These are phyloP conservation scores for Selenicereus undatus DNA, from an alignment of 148 eudicot genomes.

Conservation along the genomic window DNA sequence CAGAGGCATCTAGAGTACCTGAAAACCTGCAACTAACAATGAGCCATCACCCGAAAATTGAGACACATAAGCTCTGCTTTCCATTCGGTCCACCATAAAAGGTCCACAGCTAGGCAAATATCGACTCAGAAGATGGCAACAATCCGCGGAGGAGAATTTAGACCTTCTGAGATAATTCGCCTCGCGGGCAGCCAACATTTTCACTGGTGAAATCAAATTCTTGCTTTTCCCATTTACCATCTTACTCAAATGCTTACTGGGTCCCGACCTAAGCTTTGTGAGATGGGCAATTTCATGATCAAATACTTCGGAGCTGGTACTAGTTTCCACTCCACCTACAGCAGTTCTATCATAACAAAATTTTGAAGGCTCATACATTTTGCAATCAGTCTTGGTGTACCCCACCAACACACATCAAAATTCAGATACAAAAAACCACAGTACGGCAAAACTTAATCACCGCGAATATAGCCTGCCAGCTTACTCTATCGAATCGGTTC, in stretches of 20 bases:
- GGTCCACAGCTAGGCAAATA: constrained; percentile 80
- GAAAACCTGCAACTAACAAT: constrained; percentile 78
- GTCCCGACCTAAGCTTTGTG: constrained; percentile 68
- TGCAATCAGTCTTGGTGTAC: not conserved
- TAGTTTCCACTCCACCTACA: constrained; percentile 22
- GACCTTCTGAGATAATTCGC: constrained; percentile 67
- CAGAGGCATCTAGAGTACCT: constrained; percentile 39
- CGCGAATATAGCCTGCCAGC: not conserved
- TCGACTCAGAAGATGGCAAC: constrained; percentile 58
- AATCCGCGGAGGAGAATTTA: constrained; percentile 59
- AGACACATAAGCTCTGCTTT: constrained; percentile 70
- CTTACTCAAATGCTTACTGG: constrained; percentile 43
- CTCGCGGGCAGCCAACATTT: constrained; percentile 81
- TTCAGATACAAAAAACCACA: not conserved
- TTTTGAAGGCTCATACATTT: constrained; percentile 34
- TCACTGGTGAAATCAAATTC: constrained; percentile 46
- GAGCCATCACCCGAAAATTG: constrained; percentile 87
- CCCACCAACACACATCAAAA: not conserved
- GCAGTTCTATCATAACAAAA: constrained; percentile 16
- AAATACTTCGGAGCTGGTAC: constrained; percentile 25
- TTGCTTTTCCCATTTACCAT: constrained; percentile 30
- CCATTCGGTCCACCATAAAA: constrained; percentile 54
- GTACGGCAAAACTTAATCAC: not conserved
- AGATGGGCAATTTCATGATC: constrained; percentile 76
- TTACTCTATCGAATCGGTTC: not conserved